Conservation (phyloP, 2,329 filamentous ascomycete genomes). For the Arthrinium phaeospermum region DNA sequence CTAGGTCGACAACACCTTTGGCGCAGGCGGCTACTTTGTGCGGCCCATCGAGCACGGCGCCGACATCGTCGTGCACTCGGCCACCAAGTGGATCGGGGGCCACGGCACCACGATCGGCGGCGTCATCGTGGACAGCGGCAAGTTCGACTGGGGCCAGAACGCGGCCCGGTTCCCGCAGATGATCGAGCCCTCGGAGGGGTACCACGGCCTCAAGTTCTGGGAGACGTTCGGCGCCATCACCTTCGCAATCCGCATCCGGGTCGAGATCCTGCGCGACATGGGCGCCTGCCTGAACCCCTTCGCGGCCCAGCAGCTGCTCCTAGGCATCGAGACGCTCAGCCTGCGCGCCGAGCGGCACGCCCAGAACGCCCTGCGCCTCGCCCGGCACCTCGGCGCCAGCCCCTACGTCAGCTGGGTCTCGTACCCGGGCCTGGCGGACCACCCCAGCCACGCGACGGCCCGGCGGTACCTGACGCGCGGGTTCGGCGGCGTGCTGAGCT, state of each 20-base stretch:
- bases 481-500: conserved; percentile 88
- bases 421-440: conserved; percentile 86
- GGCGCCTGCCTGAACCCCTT: conserved; percentile 87
- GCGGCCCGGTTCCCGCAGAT: conserved; percentile 89
- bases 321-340: conserved; percentile 89
- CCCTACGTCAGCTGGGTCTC: conserved; percentile 90
- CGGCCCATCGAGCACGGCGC: conserved; percentile 89
- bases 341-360: conserved; percentile 87
- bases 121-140: conserved; percentile 84
- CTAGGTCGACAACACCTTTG: conserved; percentile 92
- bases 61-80: conserved; percentile 92
- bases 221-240: conserved; percentile 85
- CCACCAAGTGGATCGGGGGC: conserved; percentile 96
- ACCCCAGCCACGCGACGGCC: conserved; percentile 78
- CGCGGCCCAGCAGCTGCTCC: conserved; percentile 86
- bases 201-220: conserved; percentile 93
- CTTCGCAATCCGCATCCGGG: conserved; percentile 84
- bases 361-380: conserved; percentile 79
- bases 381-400: conserved; percentile 82
- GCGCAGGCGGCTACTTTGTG: conserved; percentile 87
- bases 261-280: conserved; percentile 89
- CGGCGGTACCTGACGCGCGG: conserved; percentile 87
- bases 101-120: conserved; percentile 93
- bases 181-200: conserved; percentile 84
- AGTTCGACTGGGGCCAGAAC: conserved; percentile 92